phyloP scores from a whole-genome alignment of 352 stramenopile species.

The Peronospora destructor region DNA sequence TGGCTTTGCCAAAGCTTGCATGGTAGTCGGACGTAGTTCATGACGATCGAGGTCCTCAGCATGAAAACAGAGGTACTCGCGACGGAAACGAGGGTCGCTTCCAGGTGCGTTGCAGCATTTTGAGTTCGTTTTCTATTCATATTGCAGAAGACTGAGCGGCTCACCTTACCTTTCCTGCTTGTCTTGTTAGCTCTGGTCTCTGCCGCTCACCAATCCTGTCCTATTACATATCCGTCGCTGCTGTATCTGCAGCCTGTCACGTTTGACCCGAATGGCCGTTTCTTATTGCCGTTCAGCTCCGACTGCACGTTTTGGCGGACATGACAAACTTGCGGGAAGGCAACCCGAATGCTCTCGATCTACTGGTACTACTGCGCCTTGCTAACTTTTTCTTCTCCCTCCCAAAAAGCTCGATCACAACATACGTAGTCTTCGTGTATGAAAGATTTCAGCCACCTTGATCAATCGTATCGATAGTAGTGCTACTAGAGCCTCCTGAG shows the following conservation, averaged over 20 bases:
- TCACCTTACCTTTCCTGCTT: conserved; percentile 13
- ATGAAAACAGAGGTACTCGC: conserved; percentile 51
- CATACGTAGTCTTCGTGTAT: conserved; percentile 1
- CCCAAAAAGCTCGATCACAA: conserved; percentile 15
- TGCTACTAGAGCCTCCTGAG: conserved; percentile 55
- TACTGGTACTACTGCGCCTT: conserved; percentile 4
- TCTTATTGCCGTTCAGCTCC: conserved; percentile 86
- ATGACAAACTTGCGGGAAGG: conserved; percentile 20
- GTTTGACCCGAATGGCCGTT: conserved; percentile 85
- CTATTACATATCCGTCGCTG: conserved; percentile 22
- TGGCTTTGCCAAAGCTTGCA: conserved; percentile 92
- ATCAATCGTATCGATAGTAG: background rate
- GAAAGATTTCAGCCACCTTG: conserved; percentile 3
- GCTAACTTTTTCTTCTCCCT: conserved; percentile 11
- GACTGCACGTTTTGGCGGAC: conserved; percentile 90
- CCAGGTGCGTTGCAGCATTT: conserved; percentile 58
- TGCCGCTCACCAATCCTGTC: conserved; percentile 7
- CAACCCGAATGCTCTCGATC: background rate
- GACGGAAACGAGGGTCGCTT: conserved; percentile 84
- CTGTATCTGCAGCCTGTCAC: conserved; percentile 62
- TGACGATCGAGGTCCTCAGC: conserved; percentile 19
- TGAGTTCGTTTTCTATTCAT: conserved; percentile 26
- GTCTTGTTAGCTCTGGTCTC: conserved; percentile 7
- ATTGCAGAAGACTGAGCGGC: conserved; percentile 7
- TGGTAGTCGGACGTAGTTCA: conserved; percentile 87